A percentile compares a stretch with the other conserved stretches of the same genome.
phyloP scores from a whole-genome alignment of 257 asterid species.

The Henckelia pumila region DNA sequence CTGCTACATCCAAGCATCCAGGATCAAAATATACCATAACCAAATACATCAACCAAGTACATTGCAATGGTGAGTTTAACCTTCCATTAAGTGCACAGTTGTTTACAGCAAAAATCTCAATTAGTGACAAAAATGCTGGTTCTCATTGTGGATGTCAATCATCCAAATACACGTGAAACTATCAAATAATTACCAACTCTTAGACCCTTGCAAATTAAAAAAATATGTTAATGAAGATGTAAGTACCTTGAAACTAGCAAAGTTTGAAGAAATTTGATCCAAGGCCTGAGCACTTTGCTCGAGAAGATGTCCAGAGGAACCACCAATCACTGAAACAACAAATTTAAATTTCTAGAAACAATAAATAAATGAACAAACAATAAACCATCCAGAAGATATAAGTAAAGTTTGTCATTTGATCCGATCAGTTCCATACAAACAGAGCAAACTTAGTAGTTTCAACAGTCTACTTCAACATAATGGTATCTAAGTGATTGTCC shows the following conservation, averaged over 20 bases:
- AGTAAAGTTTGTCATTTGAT: background rate
- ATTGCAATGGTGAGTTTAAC: background rate
- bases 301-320: conserved; percentile 66
- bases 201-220: conserved; percentile 4
- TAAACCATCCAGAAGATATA: background rate
- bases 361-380: background rate
- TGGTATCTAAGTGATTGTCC: background rate
- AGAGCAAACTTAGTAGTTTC: background rate
- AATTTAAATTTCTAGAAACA: background rate
- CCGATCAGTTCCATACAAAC: background rate
- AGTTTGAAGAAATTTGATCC: conserved; percentile 79
- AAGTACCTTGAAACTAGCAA: conserved; percentile 61
- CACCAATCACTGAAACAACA: conserved; percentile 72
- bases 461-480: background rate
- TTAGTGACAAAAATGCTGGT: conserved; percentile 16
- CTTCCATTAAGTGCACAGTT: conserved; percentile 1
- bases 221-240: conserved; percentile 7
- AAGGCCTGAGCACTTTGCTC: conserved; percentile 72
- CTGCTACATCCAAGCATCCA: background rate
- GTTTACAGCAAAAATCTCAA: conserved; percentile 17
- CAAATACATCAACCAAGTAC: background rate
- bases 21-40: conserved; percentile 12
- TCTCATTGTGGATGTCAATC: background rate
- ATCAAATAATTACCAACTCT: background rate
- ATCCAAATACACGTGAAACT: background rate